phyloP scores from a whole-genome alignment of 352 stramenopile species.

The Globisporangium camurandrum region DNA sequence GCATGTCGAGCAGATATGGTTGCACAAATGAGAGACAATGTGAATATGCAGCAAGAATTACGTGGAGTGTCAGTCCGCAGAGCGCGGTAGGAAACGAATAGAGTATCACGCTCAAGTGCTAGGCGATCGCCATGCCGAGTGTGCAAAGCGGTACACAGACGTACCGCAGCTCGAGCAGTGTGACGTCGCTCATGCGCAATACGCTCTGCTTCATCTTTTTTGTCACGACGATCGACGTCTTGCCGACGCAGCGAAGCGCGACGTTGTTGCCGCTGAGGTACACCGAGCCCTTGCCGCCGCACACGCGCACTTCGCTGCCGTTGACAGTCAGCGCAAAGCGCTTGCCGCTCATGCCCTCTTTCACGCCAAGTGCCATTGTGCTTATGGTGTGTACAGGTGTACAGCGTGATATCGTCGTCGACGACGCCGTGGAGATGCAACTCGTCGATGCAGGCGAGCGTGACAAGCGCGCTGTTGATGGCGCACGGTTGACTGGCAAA shows the following conservation, averaged over 20 bases:
- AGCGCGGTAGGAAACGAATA: too few species aligned
- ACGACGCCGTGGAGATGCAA: too few species aligned
- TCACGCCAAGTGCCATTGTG: conserved; percentile 36
- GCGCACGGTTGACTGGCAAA: too few species aligned
- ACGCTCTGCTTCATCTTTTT: conserved; percentile 68
- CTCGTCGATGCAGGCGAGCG: too few species aligned
- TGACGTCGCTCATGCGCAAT: conserved; percentile 64
- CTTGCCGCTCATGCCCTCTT: conserved; percentile 71
- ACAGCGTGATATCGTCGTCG: neutral
- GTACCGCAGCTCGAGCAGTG: conserved; percentile 48
- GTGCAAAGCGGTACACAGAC: conserved; percentile 5
- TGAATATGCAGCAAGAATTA: neutral
- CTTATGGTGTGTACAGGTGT: neutral
- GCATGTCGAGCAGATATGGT: neutral
- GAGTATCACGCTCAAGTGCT: too few species aligned
- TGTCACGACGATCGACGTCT: conserved; percentile 69
- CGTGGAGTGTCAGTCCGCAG: too few species aligned
- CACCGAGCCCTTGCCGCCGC: conserved; percentile 55
- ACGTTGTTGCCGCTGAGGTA: conserved; percentile 64
- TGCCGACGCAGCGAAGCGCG: conserved; percentile 66
- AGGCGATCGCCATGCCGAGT: too few species aligned
- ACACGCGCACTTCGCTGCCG: conserved; percentile 49
- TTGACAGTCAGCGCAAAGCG: conserved; percentile 31
- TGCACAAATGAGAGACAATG: neutral
- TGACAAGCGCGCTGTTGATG: too few species aligned